phyloP scores from a whole-genome alignment of 2,329 filamentous ascomycete genomes.

The Metarhizium brunneum region DNA sequence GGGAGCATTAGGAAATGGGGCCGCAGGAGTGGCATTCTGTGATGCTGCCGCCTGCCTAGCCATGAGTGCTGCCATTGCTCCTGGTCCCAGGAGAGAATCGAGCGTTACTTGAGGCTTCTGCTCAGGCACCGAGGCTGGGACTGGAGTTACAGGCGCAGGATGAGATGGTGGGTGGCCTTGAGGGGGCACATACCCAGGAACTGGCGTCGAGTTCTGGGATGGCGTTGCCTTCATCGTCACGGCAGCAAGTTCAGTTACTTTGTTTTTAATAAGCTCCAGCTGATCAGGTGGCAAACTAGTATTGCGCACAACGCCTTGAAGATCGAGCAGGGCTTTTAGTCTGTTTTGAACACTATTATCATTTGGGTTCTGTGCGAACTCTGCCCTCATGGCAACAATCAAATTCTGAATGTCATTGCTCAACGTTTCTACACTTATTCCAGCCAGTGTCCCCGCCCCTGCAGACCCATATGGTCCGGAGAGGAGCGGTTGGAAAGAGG shows the following conservation, averaged over 20 bases:
- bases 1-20: slow-evolving; percentile 25
- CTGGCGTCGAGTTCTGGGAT: slow-evolving; percentile 31
- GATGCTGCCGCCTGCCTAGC: slow-evolving; percentile 42
- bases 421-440: slow-evolving; percentile 61
- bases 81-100: slow-evolving; percentile 49
- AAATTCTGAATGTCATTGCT: slow-evolving; percentile 76
- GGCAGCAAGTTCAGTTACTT: slow-evolving; percentile 67
- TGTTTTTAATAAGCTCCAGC: slow-evolving; percentile 73
- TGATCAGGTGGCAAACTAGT: slow-evolving; percentile 73
- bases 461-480: slow-evolving; percentile 26
- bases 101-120: slow-evolving; percentile 35
- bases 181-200: slow-evolving; percentile 26
- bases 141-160: slow-evolving; percentile 24
- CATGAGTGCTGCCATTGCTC: slow-evolving; percentile 50
- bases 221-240: slow-evolving; percentile 46
- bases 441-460: slow-evolving; percentile 26
- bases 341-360: slow-evolving; percentile 69
- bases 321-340: slow-evolving; percentile 74
- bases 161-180: slow-evolving; percentile 23
- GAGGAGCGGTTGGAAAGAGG: slow-evolving; percentile 32
- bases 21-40: slow-evolving; percentile 34
- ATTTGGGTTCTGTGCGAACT: slow-evolving; percentile 67
- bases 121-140: slow-evolving; percentile 22
- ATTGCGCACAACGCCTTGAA: slow-evolving; percentile 65
- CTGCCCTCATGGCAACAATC: slow-evolving; percentile 61